These are phyloP conservation scores for Arabidopsis suecica DNA, from an alignment of 345 rosid genomes.

Conservation along the genomic window DNA sequence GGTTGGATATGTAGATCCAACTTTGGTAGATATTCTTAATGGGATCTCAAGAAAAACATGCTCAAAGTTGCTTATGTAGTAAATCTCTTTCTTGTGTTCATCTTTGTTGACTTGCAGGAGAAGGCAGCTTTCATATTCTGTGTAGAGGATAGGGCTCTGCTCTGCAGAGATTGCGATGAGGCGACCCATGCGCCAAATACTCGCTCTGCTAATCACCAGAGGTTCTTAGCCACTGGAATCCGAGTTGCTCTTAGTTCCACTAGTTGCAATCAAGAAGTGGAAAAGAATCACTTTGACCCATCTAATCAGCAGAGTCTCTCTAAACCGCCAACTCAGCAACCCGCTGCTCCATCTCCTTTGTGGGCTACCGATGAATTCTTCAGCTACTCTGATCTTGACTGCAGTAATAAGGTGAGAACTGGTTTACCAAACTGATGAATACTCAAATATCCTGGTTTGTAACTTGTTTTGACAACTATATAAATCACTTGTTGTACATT, in stretches of 20 bases:
- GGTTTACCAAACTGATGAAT: not conserved
- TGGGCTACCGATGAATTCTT: constrained; percentile 83
- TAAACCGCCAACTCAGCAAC: constrained; percentile 54
- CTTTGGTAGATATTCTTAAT: not conserved
- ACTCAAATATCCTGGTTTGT: not conserved
- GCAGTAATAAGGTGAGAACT: constrained; percentile 69
- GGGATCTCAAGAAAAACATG: not conserved
- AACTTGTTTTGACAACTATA: constrained; percentile 24
- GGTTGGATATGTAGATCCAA: not conserved
- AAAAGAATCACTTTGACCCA: constrained; percentile 63
- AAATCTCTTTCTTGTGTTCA: constrained; percentile 23
- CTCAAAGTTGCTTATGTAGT: constrained; percentile 8
- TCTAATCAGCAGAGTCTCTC: constrained; percentile 52
- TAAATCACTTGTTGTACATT: not conserved
- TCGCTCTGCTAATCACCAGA: constrained; percentile 88
- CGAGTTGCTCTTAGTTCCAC: constrained; percentile 69
- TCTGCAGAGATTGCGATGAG: constrained; percentile 88
- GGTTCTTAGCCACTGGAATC: constrained; percentile 93
- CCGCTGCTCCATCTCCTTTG: constrained; percentile 48
- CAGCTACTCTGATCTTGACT: constrained; percentile 66
- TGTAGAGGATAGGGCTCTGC: constrained; percentile 94
- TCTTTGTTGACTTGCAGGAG: constrained; percentile 63
- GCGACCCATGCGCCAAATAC: constrained; percentile 78
- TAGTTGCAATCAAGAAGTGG: constrained; percentile 55
- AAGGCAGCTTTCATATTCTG: constrained; percentile 96